These are phyloP conservation scores for Diaporthe ampelina DNA, from an alignment of 2,329 filamentous ascomycete species.

Conservation along the genomic window DNA sequence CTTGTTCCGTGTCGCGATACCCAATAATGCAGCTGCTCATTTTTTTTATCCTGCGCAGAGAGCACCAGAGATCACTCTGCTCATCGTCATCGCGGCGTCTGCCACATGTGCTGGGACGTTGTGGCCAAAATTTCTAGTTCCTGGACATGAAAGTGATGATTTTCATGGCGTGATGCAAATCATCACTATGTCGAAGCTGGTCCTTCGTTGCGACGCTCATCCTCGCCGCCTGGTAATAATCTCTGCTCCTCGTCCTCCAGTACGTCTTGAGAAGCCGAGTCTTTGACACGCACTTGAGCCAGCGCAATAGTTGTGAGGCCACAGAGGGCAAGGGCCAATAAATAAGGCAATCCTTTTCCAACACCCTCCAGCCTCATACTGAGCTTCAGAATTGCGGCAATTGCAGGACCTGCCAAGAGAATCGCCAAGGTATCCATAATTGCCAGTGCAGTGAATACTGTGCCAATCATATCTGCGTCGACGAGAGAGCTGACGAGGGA, in stretches of 20 bases:
- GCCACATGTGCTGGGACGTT: not conserved
- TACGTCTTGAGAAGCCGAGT: not conserved
- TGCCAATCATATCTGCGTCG: slow-evolving; percentile 14
- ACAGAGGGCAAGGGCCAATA: not conserved
- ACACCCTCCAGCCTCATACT: not conserved
- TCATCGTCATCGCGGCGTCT: not conserved
- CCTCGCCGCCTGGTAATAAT: not conserved
- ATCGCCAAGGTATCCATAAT: slow-evolving; percentile 14
- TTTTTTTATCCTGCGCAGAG: not conserved
- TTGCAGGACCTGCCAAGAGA: not conserved
- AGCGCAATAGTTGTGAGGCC: not conserved
- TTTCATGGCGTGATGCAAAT: no score
- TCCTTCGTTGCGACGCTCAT: not conserved
- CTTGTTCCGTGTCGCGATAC: not conserved
- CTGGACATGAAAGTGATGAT: no score
- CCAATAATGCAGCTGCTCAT: not conserved
- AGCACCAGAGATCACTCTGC: no score
- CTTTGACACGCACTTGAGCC: not conserved
- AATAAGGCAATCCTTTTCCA: not conserved
- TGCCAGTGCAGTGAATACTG: slow-evolving; percentile 11
- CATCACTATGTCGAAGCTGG: not conserved
- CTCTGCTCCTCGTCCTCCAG: not conserved
- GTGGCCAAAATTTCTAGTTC: no score
- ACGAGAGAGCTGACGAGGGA: slow-evolving; percentile 11
- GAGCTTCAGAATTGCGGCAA: not conserved